Conservation (phyloP, 2,329 filamentous ascomycete genomes). For the Trichoderma brevicompactum region DNA sequence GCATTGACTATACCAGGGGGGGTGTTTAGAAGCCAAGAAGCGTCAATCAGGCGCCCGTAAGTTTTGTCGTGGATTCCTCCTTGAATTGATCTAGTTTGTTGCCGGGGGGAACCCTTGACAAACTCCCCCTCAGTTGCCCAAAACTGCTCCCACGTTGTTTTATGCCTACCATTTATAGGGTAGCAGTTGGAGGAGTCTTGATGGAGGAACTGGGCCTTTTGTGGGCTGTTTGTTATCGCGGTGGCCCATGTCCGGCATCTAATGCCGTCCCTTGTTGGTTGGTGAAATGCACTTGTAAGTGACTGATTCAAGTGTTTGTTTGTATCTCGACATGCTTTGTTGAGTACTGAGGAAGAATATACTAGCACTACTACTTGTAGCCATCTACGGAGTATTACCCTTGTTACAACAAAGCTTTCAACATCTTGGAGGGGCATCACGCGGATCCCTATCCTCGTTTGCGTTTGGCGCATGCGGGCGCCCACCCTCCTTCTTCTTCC, state of each 20-base stretch:
- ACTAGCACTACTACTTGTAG: too few relatives aligned
- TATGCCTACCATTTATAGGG: background rate
- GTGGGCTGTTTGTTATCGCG: background rate
- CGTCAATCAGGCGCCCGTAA: background rate
- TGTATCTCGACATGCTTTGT: too few relatives aligned
- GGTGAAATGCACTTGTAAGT: background rate
- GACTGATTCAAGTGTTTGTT: background rate
- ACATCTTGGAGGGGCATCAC: too few relatives aligned
- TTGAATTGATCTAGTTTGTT: background rate
- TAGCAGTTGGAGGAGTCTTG: too few relatives aligned
- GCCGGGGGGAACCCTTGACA: background rate
- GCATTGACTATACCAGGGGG: background rate
- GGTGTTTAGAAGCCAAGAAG: too few relatives aligned
- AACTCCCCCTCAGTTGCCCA: background rate
- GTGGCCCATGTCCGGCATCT: constrained; percentile 4
- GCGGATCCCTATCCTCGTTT: too few relatives aligned
- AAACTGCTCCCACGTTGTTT: background rate
- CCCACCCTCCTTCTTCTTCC: background rate
- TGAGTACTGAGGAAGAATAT: too few relatives aligned
- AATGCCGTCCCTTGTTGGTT: constrained; percentile 13
- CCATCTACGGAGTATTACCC: too few relatives aligned
- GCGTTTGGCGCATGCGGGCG: background rate
- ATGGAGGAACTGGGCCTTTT: background rate
- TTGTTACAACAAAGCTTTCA: too few relatives aligned
- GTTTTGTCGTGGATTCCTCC: background rate